phyloP scores from a whole-genome alignment of 768 basidiomycete genomes.

The Xerocomellus dryophilus region DNA sequence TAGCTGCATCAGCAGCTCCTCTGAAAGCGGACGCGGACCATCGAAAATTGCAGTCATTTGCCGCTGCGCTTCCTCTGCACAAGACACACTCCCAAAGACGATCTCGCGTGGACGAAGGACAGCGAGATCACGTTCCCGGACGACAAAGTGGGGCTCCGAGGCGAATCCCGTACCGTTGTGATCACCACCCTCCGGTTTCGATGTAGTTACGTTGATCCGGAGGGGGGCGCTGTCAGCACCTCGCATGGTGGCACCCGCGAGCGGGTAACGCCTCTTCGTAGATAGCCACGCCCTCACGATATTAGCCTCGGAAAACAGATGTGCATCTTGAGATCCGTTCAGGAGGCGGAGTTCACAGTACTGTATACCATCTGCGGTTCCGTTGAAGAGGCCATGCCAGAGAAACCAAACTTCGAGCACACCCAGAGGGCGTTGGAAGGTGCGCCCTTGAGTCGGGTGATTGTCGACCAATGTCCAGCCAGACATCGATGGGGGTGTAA shows the following conservation, averaged over 20 bases:
- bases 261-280: conserved; percentile 48
- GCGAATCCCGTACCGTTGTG: not conserved
- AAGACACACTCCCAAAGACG: conserved; percentile 31
- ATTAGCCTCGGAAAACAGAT: conserved; percentile 33
- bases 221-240: conserved; percentile 1
- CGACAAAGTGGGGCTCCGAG: conserved; percentile 35
- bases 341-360: conserved; percentile 26
- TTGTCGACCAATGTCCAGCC: conserved; percentile 12
- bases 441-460: conserved; percentile 4
- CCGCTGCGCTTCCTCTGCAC: conserved; percentile 34
- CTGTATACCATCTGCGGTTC: conserved; percentile 44
- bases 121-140: conserved; percentile 38
- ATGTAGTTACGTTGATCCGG: not conserved
- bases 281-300: conserved; percentile 43
- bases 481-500: not conserved
- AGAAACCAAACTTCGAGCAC: conserved; percentile 40
- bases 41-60: conserved; percentile 32
- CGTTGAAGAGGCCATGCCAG: conserved; percentile 39
- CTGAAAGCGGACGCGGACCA: conserved; percentile 40
- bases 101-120: conserved; percentile 39
- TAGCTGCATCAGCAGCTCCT: conserved; percentile 41
- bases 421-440: conserved; percentile 40
- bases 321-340: conserved; percentile 24
- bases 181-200: not conserved
- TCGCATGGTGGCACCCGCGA: conserved; percentile 44